Percentiles rank a stretch among this genome's conserved stretches.
phyloP scores from a whole-genome alignment of 1,284 basidiomycete genomes.

The Acaromyces ingoldii region DNA sequence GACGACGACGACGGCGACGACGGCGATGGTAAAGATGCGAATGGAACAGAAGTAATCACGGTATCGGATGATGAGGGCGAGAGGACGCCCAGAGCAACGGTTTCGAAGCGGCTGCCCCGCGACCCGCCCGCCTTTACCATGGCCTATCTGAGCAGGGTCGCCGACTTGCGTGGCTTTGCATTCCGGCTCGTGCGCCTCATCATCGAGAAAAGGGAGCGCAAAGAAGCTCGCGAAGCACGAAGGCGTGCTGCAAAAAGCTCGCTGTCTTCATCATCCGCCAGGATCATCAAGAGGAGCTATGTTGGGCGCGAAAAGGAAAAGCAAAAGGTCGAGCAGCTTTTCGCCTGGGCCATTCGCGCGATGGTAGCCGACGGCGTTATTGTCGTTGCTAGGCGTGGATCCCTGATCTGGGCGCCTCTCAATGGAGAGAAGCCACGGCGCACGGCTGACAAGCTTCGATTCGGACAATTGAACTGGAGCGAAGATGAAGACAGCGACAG shows the following conservation, averaged over 20 bases:
- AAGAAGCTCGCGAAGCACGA: neutral
- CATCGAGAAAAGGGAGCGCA: neutral
- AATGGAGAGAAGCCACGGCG: neutral
- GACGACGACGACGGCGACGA: neutral
- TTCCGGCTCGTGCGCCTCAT: neutral
- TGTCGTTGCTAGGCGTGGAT: no score
- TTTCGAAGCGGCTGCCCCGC: no score
- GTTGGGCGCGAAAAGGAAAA: neutral
- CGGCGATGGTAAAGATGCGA: no score
- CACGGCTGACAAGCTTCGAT: neutral
- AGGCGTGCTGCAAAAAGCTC: neutral
- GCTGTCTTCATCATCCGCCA: neutral
- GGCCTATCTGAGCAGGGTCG: neutral
- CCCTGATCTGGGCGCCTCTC: no score
- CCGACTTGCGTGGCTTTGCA: neutral
- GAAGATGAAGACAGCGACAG: neutral
- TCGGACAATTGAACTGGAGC: neutral
- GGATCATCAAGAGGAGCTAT: neutral
- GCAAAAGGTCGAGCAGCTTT: slow-evolving; percentile 17
- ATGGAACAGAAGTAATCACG: no score
- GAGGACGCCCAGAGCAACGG: no score
- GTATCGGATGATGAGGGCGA: no score
- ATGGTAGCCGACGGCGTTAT: slow-evolving; percentile 31
- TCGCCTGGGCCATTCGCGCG: slow-evolving; percentile 21
- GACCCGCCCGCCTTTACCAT: neutral